A percentile compares a stretch with the other conserved stretches of the same genome.
These are phyloP conservation scores for Aspergillus sp. DNA, from an alignment of 2,329 filamentous ascomycete genomes.

Conservation along the genomic window DNA sequence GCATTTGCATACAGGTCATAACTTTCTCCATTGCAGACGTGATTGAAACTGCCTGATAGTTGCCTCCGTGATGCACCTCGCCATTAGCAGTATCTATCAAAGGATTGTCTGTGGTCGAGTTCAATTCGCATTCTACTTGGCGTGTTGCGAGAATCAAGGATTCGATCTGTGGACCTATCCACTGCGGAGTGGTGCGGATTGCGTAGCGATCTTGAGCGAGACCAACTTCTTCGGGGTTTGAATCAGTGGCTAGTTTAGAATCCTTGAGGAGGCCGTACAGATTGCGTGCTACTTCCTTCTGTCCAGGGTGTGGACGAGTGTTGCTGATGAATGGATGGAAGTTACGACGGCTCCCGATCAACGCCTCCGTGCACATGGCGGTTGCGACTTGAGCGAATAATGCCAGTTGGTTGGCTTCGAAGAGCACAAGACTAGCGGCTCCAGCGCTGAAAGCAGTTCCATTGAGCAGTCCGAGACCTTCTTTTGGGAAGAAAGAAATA, in stretches of 20 bases:
- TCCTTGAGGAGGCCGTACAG: constrained; percentile 55
- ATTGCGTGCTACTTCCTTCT: constrained; percentile 59
- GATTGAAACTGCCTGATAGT: constrained; percentile 66
- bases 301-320: constrained; percentile 62
- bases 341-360: constrained; percentile 59
- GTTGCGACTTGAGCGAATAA: constrained; percentile 61
- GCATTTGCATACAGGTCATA: constrained; percentile 52
- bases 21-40: constrained; percentile 68
- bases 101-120: constrained; percentile 69
- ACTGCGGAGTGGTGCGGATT: constrained; percentile 65
- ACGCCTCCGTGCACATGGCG: constrained; percentile 62
- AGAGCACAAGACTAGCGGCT: constrained; percentile 50
- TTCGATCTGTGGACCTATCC: constrained; percentile 68
- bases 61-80: constrained; percentile 62
- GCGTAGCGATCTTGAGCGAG: constrained; percentile 67
- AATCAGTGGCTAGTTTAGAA: constrained; percentile 36
- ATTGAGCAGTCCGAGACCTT: constrained; percentile 55
- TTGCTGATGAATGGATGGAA: constrained; percentile 61
- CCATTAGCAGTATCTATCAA: constrained; percentile 53
- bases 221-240: constrained; percentile 17
- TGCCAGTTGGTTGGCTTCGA: constrained; percentile 57
- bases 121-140: constrained; percentile 63
- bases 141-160: constrained; percentile 60
- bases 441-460: constrained; percentile 53
- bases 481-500: constrained; percentile 50